A percentile compares a stretch with the other conserved stretches of the same genome.
Evolutionary conservation across 208 protist species (phyloP).

Genomic region (Wallacemonas sp.): DNA sequence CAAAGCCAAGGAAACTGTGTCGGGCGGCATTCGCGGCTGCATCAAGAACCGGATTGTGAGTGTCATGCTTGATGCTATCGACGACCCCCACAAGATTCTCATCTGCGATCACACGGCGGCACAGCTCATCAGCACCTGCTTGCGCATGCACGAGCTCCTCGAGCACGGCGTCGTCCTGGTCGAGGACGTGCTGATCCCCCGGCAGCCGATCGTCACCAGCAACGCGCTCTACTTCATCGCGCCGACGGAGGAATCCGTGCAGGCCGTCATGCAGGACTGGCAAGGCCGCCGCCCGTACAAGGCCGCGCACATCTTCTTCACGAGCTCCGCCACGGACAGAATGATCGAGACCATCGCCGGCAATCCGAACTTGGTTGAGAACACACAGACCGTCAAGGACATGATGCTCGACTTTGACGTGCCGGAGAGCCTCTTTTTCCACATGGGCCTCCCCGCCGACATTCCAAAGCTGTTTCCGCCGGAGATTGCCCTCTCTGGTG

Average conservation of each 20-base stretch:
- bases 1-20: slow-evolving; percentile 18
- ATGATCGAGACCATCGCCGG: slow-evolving; percentile 52
- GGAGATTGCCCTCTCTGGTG: slow-evolving; percentile 30
- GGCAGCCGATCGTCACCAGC: slow-evolving; percentile 69
- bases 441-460: slow-evolving; percentile 58
- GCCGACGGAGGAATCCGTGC: slow-evolving; percentile 48
- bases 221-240: slow-evolving; percentile 73
- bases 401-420: slow-evolving; percentile 72
- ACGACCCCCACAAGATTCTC: slow-evolving; percentile 63
- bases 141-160: slow-evolving; percentile 83
- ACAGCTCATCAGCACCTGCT: slow-evolving; percentile 56
- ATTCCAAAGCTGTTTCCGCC: slow-evolving; percentile 54
- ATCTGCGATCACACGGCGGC: slow-evolving; percentile 63
- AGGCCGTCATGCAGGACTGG: slow-evolving; percentile 69
- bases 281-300: slow-evolving; percentile 55
- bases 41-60: slow-evolving; percentile 53
- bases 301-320: slow-evolving; percentile 79
- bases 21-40: slow-evolving; percentile 52
- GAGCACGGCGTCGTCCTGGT: slow-evolving; percentile 75
- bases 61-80: slow-evolving; percentile 67
- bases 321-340: slow-evolving; percentile 33
- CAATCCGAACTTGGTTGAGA: slow-evolving; percentile 39
- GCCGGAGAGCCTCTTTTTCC: slow-evolving; percentile 68
- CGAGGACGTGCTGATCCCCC: slow-evolving; percentile 58
- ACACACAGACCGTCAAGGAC: slow-evolving; percentile 57